Base-by-base conservation (phyloP, 1,284 basidiomycete genomes). In the Xerocomus minutiporus region DNA sequence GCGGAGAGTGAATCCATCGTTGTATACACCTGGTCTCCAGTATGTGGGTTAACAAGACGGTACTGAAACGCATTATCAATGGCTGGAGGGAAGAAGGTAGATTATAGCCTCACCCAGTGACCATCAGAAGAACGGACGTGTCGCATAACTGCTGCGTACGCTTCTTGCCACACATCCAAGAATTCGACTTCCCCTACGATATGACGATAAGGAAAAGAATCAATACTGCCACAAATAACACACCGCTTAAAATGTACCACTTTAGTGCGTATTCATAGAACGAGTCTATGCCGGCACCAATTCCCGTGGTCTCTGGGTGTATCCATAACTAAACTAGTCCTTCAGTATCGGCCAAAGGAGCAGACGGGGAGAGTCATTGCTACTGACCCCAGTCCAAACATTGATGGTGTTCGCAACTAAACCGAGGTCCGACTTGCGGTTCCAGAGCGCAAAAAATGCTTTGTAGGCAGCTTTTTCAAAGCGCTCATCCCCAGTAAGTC, bases 361-460 rank as follows among this genome's bases (percentile, higher is more conserved):
- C 38, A 42, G 41, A 42, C 9, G 13, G 49, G 40, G 15, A 34
- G 35, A 31, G 25, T 26, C 29, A 25, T 41, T 48, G 32, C 48
- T 29, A 77, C 85, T 56, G 63, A 91, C 90, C 55, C 90, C 90
- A 32, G 78, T 87, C 67, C 80, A 78, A 40, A 84, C 82, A 64
- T 91, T 89, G 61, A 97, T 87, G 2, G 87, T 90, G 63, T 97
- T 97, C 9, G 92, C 91, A 15, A 97, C 81, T 45, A 97, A 75
- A 46, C 86, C 86, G 53, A 93, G 83, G 44, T 83, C 78, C 48
- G 90, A 88, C 63, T 84, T 84, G 45, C 91, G 81, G 67, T 95
- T 93, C 95, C 94, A 97, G 1, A 97, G 69, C 1, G 89, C 91
- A 69, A 93, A 92, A 69, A 91, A 97, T 0, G 95, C 91, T 64